Evolutionary conservation across 1,284 basidiomycete species (phyloP).

Genomic region (Malassezia obtusa): DNA sequence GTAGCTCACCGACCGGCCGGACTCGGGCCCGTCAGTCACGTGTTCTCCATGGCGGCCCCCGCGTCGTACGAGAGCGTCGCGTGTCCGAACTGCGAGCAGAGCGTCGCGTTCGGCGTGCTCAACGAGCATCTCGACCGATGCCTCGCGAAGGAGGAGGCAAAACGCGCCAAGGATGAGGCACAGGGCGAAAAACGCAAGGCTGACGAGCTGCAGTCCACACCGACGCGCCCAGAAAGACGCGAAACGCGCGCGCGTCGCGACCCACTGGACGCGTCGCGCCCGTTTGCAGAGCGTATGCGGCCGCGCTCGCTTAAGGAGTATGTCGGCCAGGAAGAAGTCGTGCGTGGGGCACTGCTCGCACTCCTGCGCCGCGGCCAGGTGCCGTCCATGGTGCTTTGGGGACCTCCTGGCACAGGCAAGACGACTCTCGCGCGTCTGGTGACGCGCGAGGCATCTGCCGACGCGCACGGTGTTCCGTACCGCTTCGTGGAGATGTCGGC

Average conservation of each 20-base stretch:
- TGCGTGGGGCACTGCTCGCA: constrained; percentile 32
- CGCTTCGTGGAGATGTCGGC: constrained; percentile 46
- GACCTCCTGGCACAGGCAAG: constrained; percentile 55
- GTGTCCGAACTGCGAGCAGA: constrained; percentile 29
- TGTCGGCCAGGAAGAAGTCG: constrained; percentile 32
- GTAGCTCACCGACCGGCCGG: not conserved
- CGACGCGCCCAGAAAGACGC: not conserved
- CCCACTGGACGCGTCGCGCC: constrained; percentile 10
- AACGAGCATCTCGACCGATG: constrained; percentile 40
- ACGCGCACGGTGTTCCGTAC: constrained; percentile 13
- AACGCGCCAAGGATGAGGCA: not conserved
- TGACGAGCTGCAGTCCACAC: not conserved
- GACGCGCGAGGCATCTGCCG: constrained; percentile 56
- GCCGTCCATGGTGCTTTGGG: constrained; percentile 43
- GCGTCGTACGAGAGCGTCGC: constrained; percentile 22
- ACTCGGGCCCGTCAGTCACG: constrained; percentile 2
- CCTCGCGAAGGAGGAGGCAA: constrained; percentile 9
- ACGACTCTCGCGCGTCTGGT: constrained; percentile 68
- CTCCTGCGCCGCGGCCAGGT: constrained; percentile 32
- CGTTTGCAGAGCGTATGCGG: constrained; percentile 42
- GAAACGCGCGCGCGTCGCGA: not conserved
- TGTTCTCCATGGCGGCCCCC: constrained; percentile 5
- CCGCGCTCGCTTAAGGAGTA: constrained; percentile 36
- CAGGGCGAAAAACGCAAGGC: not conserved
- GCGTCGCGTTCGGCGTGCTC: constrained; percentile 26